Evolutionary conservation across 805 yeast genomes (phyloP).

Genomic region (Kluyveromyces dobzhanskii): DNA sequence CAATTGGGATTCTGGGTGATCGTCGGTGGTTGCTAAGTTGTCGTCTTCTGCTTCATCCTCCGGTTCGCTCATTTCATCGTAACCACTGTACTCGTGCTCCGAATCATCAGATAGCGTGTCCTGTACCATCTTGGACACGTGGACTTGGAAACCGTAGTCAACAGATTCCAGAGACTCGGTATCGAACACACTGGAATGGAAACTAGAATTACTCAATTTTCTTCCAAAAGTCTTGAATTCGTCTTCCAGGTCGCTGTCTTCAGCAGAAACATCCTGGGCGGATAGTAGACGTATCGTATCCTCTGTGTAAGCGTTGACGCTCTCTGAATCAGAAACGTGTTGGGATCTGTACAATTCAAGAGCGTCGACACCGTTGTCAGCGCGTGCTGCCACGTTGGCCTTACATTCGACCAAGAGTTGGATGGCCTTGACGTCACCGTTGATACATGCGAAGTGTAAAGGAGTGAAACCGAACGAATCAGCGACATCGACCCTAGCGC

Average conservation of each 20-base stretch:
- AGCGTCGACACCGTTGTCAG: slow-evolving; percentile 42
- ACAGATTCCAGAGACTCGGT: slow-evolving; percentile 26
- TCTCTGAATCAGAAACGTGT: slow-evolving; percentile 27
- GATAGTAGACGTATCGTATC: slow-evolving; percentile 28
- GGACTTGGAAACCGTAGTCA: slow-evolving; percentile 21
- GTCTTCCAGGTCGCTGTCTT: slow-evolving; percentile 7
- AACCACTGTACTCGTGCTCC: slow-evolving; percentile 25
- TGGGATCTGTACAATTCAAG: slow-evolving; percentile 26
- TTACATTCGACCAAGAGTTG: slow-evolving; percentile 53
- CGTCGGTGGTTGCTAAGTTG: neutral
- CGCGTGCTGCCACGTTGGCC: slow-evolving; percentile 45
- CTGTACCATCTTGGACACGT: slow-evolving; percentile 30
- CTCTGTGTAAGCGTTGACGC: slow-evolving; percentile 29
- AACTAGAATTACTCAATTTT: slow-evolving; percentile 20
- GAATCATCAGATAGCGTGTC: slow-evolving; percentile 24
- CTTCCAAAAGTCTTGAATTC: slow-evolving; percentile 9
- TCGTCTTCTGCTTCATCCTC: slow-evolving; percentile 8
- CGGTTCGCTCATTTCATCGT: slow-evolving; percentile 18
- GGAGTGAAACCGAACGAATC: slow-evolving; percentile 85
- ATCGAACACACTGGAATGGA: slow-evolving; percentile 22
- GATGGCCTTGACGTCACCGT: slow-evolving; percentile 64
- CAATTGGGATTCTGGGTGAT: too few species aligned
- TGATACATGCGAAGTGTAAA: slow-evolving; percentile 73
- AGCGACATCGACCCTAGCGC: slow-evolving; percentile 59
- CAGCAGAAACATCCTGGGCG: slow-evolving; percentile 3